Base-by-base conservation (phyloP, 1,139 yeast species). In the Starmera stellimalicola region DNA sequence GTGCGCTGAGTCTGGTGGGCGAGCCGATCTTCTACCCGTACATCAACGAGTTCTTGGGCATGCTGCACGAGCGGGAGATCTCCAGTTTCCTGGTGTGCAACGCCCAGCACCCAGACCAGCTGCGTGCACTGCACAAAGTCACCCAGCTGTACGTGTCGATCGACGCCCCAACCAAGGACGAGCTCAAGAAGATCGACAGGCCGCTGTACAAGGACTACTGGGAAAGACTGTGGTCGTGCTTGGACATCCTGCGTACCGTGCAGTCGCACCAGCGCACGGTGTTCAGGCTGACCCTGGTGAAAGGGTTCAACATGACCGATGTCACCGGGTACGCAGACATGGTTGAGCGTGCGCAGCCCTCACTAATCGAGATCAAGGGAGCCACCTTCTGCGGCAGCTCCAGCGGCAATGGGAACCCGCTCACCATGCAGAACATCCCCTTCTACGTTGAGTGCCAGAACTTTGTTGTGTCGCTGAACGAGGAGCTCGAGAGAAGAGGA, bases 371-470 rank as follows among this genome's bases (percentile, higher is more conserved):
- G 58, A 80, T 87, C 39, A 87, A 87, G 58, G 96, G 96, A 36
- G 95, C 94, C 10, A 87, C 95, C 0, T 87, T 82, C 60, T 85
- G 95, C 60, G 95, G 95, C 1, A 78, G 93, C 0, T 75, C 84
- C 15, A 64, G 62, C 40, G 83, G 80, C 34, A 81, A 84, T 53
- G 88, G 91, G 30, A 85, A 85, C 51, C 91, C 95, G 31, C 66
- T 87, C 45, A 85, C 96, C 4, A 87, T 87, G 96, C 91, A 85
- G 55, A 87, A 87, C 51, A 88, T 87, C 36, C 97, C 97, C 31
- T 87, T 83, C 52, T 87, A 87, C 53, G 94, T 84, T 43, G 97
- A 87, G 54, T 88, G 95, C 52, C 77, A 77, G 48, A 61, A 57
- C 6, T 87, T 87, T 54, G 95, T 85, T 4, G 68, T 65, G 34